Evolutionary conservation across 164 flowering plant genomes (phyloP).

Genomic region (Liquidambar formosana): DNA sequence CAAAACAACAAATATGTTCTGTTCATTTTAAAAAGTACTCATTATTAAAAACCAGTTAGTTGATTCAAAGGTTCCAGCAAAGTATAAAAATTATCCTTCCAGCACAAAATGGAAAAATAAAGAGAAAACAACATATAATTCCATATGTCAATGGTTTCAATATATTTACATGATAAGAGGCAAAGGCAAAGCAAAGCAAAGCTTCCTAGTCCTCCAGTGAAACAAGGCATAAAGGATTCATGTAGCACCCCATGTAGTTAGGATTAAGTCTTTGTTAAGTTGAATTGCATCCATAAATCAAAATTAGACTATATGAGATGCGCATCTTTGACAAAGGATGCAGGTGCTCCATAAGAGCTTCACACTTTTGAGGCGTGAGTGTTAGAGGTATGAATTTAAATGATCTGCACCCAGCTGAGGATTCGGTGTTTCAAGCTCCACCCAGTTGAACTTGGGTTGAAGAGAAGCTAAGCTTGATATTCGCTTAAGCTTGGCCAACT

Average conservation of each 20-base stretch:
- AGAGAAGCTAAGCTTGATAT: not conserved
- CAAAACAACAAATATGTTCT: no score
- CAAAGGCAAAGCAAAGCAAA: no score
- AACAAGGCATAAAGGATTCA: no score
- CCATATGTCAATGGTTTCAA: no score
- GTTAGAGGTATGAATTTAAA: not conserved
- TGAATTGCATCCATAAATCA: no score
- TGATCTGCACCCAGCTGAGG: not conserved
- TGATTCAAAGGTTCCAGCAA: not conserved
- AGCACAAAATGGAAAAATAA: not conserved
- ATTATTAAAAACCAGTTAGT: not conserved
- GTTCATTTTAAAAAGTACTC: not conserved
- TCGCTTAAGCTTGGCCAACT: not conserved
- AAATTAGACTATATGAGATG: no score
- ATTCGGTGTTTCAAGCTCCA: not conserved
- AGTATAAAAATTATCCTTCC: not conserved
- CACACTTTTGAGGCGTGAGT: not conserved
- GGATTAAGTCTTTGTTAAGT: no score
- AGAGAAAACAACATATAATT: no score
- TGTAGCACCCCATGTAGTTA: no score
- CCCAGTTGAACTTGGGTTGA: not conserved
- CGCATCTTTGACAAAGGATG: not conserved
- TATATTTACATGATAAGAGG: no score
- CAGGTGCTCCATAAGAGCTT: not conserved
- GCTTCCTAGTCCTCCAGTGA: no score